Evolutionary conservation across 2,329 filamentous ascomycete genomes (phyloP), one percentile per base, ranked within the genome.

Genomic region (Curvularia eragrostidis): DNA sequence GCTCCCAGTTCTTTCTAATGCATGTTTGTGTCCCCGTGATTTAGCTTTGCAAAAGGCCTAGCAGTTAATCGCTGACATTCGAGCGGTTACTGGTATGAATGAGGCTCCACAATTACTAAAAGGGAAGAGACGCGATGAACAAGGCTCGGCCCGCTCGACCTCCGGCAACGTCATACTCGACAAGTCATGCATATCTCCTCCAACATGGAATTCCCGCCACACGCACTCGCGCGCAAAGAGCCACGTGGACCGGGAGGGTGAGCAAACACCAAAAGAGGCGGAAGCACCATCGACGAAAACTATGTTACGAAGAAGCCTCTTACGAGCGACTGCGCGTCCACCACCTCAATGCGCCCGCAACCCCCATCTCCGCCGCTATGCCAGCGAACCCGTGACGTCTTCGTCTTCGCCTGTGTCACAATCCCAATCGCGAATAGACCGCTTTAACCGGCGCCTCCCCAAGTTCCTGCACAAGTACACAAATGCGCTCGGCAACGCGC

Each of bases 391-490:
- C 26, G 47, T 59, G 52, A 49, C 58, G 41, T 52, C 64, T 10
- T 53, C 64, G 21, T 49, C 66, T 52, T 50, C 59, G 41, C 51
- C 64, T 3, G 52, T 63, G 23, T 49, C 66, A 46, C 56, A 63
- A 5, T 65, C 72, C 6, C 69, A 72, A 56, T 68, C 71, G 18
- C 74, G 72, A 49, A 71, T 76, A 43, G 65, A 67, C 28, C 74
- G 73, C 62, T 67, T 76, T 64, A 76, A 76, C 46, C 66, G 72
- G 8, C 77, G 79, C 46, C 75, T 82, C 38, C 92, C 91, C 2
- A 79, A 72, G 4, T 88, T 87, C 59, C 82, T 96, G 12, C 89
- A 86, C 56, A 83, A 81, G 51, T 91, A 93, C 79, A 88, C 91
- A 0, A 77, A 80, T 1, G 86, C 87, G 0, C 85, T 99, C 3